These are phyloP conservation scores for Isoetes engelmannii DNA, from an alignment of 83 land plant genomes.

Conservation along the genomic window DNA sequence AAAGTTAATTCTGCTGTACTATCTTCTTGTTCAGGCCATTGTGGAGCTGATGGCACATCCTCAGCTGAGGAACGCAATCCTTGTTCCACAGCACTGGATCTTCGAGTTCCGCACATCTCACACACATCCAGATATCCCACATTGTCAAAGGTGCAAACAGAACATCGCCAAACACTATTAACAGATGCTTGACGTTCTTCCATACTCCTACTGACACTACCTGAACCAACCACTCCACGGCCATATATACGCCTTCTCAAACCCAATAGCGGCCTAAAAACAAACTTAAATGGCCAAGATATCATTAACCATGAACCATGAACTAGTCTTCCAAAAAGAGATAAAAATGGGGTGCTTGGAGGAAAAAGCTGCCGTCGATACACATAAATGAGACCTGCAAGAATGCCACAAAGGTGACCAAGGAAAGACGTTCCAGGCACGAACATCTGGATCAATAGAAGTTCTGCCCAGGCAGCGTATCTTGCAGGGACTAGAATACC, in stretches of 20 bases:
- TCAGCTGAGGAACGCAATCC: neutral
- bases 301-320: constrained; percentile 13
- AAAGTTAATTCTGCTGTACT: constrained; percentile 23
- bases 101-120: constrained; percentile 75
- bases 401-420: constrained; percentile 82
- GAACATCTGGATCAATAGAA: constrained; percentile 71
- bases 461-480: constrained; percentile 88
- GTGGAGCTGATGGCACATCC: constrained; percentile 22
- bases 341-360: constrained; percentile 36
- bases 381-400: constrained; percentile 69
- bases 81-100: constrained; percentile 6
- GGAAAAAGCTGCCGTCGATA: constrained; percentile 23
- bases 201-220: constrained; percentile 30
- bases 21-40: neutral
- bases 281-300: constrained; percentile 11
- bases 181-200: neutral
- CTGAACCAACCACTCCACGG: constrained; percentile 41
- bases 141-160: constrained; percentile 66
- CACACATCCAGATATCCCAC: constrained; percentile 29
- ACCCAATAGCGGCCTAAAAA: constrained; percentile 14
- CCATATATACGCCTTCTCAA: constrained; percentile 10
- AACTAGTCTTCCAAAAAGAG: constrained; percentile 29
- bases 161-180: constrained; percentile 59
- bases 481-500: constrained; percentile 70
- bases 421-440: constrained; percentile 86